A percentile compares a stretch with the other conserved stretches of the same genome.
Conservation (phyloP, 305 asterid species). For the Petunia hybrid region DNA sequence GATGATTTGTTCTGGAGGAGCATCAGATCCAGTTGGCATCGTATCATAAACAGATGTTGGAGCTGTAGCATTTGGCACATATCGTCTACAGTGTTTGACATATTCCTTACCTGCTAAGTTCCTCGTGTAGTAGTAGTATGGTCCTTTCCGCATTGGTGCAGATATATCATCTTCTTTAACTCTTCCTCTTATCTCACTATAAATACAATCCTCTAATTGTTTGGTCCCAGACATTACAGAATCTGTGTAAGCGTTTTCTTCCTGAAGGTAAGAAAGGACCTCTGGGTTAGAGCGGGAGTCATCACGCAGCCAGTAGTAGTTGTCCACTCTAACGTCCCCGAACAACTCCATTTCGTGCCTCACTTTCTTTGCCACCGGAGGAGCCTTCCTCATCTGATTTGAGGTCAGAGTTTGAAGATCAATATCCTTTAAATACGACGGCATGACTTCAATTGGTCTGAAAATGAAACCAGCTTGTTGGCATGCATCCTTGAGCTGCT, state of each 20-base stretch:
- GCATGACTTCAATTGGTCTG: conserved; percentile 58
- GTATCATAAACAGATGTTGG: conserved; percentile 74
- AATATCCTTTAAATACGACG: conserved; percentile 49
- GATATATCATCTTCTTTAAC: conserved; percentile 92
- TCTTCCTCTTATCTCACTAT: conserved; percentile 82
- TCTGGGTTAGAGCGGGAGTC: conserved; percentile 80
- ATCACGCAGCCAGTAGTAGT: conserved; percentile 96
- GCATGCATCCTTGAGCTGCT: conserved; percentile 70
- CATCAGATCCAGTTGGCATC: conserved; percentile 86
- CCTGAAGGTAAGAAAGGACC: conserved; percentile 64
- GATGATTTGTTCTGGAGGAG: conserved; percentile 83
- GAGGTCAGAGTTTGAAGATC: conserved; percentile 42
- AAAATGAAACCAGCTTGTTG: conserved; percentile 59
- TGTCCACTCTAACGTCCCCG: conserved; percentile 83
- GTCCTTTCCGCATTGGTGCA: conserved; percentile 72
- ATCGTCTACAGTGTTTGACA: conserved; percentile 78
- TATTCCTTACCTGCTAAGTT: conserved; percentile 94
- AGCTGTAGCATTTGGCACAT: conserved; percentile 50
- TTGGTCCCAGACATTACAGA: conserved; percentile 83
- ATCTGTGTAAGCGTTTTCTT: conserved; percentile 79
- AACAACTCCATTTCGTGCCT: conserved; percentile 90
- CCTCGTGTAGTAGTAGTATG: conserved; percentile 83
- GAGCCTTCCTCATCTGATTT: background rate
- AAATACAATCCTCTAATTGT: conserved; percentile 75
- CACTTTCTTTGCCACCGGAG: conserved; percentile 81